These are phyloP conservation scores for Wickerhamiella qilinensis DNA, from an alignment of 805 yeast species.

Conservation along the genomic window DNA sequence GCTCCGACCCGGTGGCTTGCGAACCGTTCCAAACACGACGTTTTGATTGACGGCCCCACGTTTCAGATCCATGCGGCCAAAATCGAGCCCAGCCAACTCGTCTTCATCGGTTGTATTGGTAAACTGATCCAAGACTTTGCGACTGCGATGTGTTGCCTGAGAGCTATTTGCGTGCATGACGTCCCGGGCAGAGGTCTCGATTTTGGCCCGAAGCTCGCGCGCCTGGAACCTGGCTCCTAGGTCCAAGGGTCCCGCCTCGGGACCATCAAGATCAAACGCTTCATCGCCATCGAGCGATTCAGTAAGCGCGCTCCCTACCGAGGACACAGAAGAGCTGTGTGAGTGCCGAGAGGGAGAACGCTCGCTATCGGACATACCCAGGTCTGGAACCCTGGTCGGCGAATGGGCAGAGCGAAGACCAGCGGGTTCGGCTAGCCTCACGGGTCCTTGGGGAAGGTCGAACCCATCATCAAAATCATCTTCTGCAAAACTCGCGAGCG, in stretches of 20 bases:
- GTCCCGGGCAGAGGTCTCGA: constrained; percentile 1
- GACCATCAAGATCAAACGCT: constrained; percentile 9
- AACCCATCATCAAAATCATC: neutral
- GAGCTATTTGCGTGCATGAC: neutral
- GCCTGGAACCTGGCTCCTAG: constrained; percentile 7
- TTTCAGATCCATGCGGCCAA: constrained; percentile 11
- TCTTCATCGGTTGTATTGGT: neutral
- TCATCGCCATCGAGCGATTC: constrained; percentile 13
- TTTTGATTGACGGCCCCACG: constrained; percentile 13
- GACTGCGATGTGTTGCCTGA: neutral
- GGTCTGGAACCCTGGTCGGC: neutral
- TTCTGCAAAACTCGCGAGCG: neutral
- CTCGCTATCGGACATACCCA: constrained; percentile 6
- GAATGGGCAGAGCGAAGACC: neutral
- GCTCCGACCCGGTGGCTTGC: constrained; percentile 1
- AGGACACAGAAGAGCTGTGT: constrained; percentile 7
- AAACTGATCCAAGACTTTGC: neutral
- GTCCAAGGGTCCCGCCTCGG: constrained; percentile 1
- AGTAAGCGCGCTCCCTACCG: constrained; percentile 6
- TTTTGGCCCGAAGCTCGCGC: constrained; percentile 9
- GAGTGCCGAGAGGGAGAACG: constrained; percentile 12
- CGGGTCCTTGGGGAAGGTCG: neutral
- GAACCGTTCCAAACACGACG: constrained; percentile 10
- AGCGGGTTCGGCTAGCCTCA: neutral
- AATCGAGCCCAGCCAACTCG: constrained; percentile 8